phyloP scores from a whole-genome alignment of 345 rosid species.

The Carallia brachiata region DNA sequence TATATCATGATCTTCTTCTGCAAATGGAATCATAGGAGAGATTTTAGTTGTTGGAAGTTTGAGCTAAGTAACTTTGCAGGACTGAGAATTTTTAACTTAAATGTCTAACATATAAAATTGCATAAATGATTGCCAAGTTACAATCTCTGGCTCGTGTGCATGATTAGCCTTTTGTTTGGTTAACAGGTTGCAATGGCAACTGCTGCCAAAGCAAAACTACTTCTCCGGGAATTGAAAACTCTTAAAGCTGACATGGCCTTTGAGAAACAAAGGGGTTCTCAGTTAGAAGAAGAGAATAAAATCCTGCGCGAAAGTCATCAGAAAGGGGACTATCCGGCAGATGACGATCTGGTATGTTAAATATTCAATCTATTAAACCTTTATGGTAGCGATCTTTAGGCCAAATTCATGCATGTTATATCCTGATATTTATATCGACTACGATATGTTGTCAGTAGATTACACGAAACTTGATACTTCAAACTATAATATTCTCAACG shows the following conservation, averaged over 20 bases:
- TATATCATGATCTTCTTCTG: neutral
- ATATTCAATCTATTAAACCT: neutral
- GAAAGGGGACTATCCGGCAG: conserved; percentile 72
- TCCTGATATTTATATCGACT: too few species aligned
- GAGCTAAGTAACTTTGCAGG: neutral
- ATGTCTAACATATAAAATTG: neutral
- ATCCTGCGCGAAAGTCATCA: conserved; percentile 78
- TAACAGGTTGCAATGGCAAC: conserved; percentile 96
- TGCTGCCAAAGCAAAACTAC: conserved; percentile 94
- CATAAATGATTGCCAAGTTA: neutral
- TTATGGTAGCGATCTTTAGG: too few species aligned
- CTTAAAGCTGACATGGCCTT: conserved; percentile 88
- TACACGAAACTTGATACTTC: too few species aligned
- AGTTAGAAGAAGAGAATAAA: conserved; percentile 88
- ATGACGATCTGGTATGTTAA: conserved; percentile 77
- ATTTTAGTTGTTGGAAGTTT: neutral
- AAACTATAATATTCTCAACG: too few species aligned
- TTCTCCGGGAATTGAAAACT: conserved; percentile 88
- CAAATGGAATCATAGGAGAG: neutral
- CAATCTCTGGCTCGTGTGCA: conserved; percentile 24
- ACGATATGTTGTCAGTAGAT: too few species aligned
- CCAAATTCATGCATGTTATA: too few species aligned
- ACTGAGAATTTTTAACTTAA: neutral
- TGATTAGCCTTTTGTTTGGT: conserved; percentile 24
- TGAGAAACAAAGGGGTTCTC: conserved; percentile 78